These are phyloP conservation scores for Aeschynomene evenia DNA, from an alignment of 306 rosid genomes.

Conservation along the genomic window DNA sequence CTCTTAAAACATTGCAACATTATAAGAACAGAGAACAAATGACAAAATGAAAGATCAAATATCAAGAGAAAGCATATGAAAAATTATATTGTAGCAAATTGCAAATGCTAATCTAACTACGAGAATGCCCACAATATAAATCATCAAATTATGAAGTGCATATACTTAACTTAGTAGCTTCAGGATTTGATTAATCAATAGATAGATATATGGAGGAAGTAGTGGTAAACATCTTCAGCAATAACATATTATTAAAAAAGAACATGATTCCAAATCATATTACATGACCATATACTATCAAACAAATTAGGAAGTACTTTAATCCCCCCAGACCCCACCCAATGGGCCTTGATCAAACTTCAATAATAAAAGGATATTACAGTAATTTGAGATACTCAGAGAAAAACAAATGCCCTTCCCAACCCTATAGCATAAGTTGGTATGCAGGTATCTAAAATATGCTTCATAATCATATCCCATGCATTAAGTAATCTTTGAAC, in stretches of 20 bases:
- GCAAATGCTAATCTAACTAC: neutral
- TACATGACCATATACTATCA: neutral
- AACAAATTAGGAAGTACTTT: slow-evolving; percentile 13
- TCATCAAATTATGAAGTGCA: neutral
- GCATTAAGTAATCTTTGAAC: slow-evolving; percentile 1
- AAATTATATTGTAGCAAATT: slow-evolving; percentile 10
- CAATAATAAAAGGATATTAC: slow-evolving; percentile 1
- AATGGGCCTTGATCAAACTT: neutral
- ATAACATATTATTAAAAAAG: neutral
- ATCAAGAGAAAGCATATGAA: neutral
- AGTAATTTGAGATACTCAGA: neutral
- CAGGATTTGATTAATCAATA: slow-evolving; percentile 16
- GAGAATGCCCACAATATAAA: neutral
- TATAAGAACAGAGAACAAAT: neutral
- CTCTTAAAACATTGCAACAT: neutral
- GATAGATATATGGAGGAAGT: neutral
- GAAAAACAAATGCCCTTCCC: slow-evolving; percentile 6
- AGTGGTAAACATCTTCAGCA: slow-evolving; percentile 15
- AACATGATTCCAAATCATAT: neutral
- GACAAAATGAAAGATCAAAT: slow-evolving; percentile 10
- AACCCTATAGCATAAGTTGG: neutral
- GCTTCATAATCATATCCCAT: neutral
- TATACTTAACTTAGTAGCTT: neutral
- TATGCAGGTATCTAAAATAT: slow-evolving; percentile 3
- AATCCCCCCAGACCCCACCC: neutral